Percentiles rank a stretch among this genome's conserved stretches.
Evolutionary conservation across 148 eudicot species (phyloP).

Genomic region (Amaranthus cruentus): DNA sequence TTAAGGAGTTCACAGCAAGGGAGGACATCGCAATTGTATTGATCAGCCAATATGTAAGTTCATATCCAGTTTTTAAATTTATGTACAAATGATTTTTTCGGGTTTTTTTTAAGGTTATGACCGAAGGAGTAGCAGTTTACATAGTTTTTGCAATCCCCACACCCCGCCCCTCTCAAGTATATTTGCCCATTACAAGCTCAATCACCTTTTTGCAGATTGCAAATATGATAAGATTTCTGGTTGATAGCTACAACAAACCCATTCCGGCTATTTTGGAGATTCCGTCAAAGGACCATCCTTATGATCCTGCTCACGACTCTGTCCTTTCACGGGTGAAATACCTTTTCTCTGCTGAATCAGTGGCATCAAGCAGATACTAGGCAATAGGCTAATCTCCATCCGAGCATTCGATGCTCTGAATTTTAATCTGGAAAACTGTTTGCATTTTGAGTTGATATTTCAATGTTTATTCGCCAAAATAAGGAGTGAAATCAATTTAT

Average conservation of each 20-base stretch:
- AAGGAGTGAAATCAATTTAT: conserved; percentile 19
- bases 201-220: conserved; percentile 50
- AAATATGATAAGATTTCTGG: conserved; percentile 85
- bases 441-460: conserved; percentile 11
- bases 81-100: no score
- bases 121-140: no score
- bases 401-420: conserved; percentile 2
- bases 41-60: conserved; percentile 71
- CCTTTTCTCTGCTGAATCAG: conserved; percentile 56
- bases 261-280: conserved; percentile 94
- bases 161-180: neutral
- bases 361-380: conserved; percentile 41
- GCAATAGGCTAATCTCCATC: neutral
- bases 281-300: conserved; percentile 97
- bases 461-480: conserved; percentile 16
- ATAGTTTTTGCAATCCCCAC: neutral
- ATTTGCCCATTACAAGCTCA: neutral
- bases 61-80: neutral
- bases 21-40: conserved; percentile 70
- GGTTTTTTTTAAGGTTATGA: no score
- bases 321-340: conserved; percentile 90
- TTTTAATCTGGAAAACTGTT: neutral
- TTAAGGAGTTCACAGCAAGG: conserved; percentile 70
- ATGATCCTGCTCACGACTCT: conserved; percentile 92
- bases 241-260: conserved; percentile 95